Evolutionary conservation across 257 asterid species (phyloP).

Genomic region (Echium plantagineum): DNA sequence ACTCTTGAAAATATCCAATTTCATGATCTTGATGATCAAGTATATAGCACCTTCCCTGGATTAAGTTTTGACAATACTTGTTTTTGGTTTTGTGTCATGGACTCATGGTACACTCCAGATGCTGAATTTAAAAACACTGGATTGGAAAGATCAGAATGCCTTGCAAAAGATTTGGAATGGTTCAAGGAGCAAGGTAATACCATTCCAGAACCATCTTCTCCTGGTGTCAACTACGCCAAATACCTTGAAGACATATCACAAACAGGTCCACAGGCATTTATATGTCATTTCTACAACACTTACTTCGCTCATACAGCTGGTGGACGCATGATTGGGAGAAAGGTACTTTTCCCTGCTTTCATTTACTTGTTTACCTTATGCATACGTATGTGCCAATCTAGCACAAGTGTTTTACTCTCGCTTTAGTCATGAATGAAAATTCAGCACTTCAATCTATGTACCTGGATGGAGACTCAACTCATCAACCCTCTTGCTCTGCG

Average conservation of each 20-base stretch:
- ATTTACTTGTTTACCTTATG: not conserved
- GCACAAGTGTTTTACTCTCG: no score
- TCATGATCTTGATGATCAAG: no score
- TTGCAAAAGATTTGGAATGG: conserved; percentile 83
- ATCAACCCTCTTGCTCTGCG: no score
- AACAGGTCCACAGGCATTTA: conserved; percentile 74
- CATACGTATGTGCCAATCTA: not conserved
- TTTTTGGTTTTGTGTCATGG: not conserved
- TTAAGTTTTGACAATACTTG: no score
- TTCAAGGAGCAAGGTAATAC: conserved; percentile 61
- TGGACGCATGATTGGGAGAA: conserved; percentile 93
- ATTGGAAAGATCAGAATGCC: conserved; percentile 69
- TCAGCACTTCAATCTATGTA: no score
- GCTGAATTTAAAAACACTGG: conserved; percentile 85
- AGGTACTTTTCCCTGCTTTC: conserved; percentile 29
- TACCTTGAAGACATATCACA: conserved; percentile 62
- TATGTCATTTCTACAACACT: conserved; percentile 89
- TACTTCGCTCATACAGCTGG: conserved; percentile 98
- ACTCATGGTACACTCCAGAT: conserved; percentile 30
- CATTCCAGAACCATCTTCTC: conserved; percentile 74
- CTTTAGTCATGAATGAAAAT: no score
- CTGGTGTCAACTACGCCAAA: conserved; percentile 53
- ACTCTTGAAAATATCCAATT: no score
- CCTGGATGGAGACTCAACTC: no score
- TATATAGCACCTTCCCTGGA: no score